Base-by-base conservation (phyloP, 768 basidiomycete genomes). In the Calvatia gigantea region DNA sequence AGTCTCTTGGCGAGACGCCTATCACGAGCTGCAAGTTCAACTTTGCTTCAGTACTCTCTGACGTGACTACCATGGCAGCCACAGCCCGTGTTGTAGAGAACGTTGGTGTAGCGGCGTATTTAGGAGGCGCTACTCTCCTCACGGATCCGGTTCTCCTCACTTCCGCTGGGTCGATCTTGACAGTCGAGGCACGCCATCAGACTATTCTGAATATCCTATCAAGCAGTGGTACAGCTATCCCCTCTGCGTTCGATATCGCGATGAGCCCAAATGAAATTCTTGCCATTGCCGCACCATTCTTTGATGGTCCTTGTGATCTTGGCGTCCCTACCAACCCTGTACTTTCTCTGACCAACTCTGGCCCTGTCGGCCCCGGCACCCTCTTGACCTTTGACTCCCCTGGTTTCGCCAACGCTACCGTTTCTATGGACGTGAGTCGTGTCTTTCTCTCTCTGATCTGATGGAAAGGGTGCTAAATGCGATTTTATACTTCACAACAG, bases 131-230 rank as follows among this genome's bases (percentile, higher is more conserved):
- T 6, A 75, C 79, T 51, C 76, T 89, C 37, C 58, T 93, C 44
- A 67, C 71, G 11, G 82, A 89, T 60, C 83, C 85, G 12, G 69
- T 75, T 23, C 63, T 91, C 54, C 71, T 89, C 47, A 76, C 78
- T 51, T 75, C 82, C n/a, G 89, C 88, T 37, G 87, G 77, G 6
- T 82, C 84, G 23, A 92, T 92, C 65, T 63, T 89, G 68, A 86
- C 89, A 27, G 76, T 90, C 44, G 91, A 94, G 65, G 86, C 89
- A n/a, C 85, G 91, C 44, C 91, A 94, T 63, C 84, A 87, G 66
- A 85, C 86, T 1, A 69, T 93, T 39, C 77, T 91, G 49, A 92
- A 93, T 73, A 62, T 91, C 58, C 62, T 94, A 51, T 79, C 78
- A 41, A 76, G 78, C 14, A 70, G 69, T 57, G 84, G 81, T 14